A percentile compares a stretch with the other conserved stretches of the same genome.
Conservation (phyloP, 257 asterid genomes). For the Jasminum sambac region DNA sequence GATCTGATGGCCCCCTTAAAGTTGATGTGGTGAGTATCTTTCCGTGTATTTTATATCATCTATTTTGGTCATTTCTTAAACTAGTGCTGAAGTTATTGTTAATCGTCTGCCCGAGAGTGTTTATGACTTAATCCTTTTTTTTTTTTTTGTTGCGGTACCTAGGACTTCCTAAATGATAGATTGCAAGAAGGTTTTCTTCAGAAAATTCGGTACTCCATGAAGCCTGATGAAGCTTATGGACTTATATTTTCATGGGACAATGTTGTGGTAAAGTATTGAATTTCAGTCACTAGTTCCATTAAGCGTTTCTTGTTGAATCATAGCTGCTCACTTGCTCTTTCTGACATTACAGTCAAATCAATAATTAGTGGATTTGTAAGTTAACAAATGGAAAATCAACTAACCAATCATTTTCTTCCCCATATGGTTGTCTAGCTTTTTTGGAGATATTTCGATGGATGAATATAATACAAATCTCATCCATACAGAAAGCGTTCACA, state of each 20-base stretch:
- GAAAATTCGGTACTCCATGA: slow-evolving; percentile 94
- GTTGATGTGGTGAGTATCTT: slow-evolving; percentile 75
- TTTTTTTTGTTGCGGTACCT: slow-evolving; percentile 22
- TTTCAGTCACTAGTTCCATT: slow-evolving; percentile 3
- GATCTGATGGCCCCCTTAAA: slow-evolving; percentile 90
- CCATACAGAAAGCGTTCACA: no score
- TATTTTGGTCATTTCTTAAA: slow-evolving; percentile 4
- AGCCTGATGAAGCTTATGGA: slow-evolving; percentile 99
- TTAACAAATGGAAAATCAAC: background rate
- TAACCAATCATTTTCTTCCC: background rate
- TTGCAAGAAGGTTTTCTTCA: slow-evolving; percentile 93
- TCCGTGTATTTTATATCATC: background rate
- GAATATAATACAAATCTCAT: background rate
- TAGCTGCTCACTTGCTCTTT: background rate
- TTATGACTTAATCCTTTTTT: slow-evolving; percentile 1
- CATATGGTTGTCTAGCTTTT: background rate
- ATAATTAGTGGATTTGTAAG: background rate
- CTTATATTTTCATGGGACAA: slow-evolving; percentile 97
- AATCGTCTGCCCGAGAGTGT: background rate
- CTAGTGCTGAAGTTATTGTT: background rate
- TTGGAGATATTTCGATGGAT: background rate
- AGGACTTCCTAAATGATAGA: slow-evolving; percentile 88
- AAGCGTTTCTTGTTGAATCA: background rate
- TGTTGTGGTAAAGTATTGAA: slow-evolving; percentile 71
- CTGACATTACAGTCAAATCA: background rate